Evolutionary conservation across 106 monocot species (phyloP), one percentile per base, ranked within the genome.

Genomic region (Amphibolis antarctica): DNA sequence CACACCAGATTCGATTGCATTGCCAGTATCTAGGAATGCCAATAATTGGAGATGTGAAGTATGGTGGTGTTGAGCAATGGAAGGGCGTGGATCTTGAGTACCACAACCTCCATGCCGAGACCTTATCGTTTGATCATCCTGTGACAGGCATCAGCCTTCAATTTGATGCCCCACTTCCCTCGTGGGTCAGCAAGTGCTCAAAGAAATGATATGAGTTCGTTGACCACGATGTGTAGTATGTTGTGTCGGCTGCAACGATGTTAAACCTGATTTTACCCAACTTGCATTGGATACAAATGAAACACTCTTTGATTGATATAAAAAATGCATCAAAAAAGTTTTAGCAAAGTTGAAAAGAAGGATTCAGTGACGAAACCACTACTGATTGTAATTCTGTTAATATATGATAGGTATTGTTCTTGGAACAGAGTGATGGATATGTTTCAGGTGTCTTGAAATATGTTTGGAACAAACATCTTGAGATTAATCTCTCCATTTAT

Each of bases 1-100:
- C 93, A 10, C 93, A 94, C 74, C 93, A 94, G 72, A 86, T 94
- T 44, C 78, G 93, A 3, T 61, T 94, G 19, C 93, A 94, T 22
- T 94, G 93, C 24, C 93, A 94, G 74, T 77, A 89, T 71, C 66
- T 94, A 9, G 83, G 89, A 18, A 59, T 94, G 58, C 79, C 93
- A 0, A 86, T 89, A 45, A 77, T 54, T 72, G 93, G 93, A 10
- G 89, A 89, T 70, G 93, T 86, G 28, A 94, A 94, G 73, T 94
- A 94, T 64, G 81, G 81, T 0, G 93, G 93, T 3, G 81, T 89
- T 48, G 44, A 50, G 47, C 70, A 77, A 20, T 83, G 93, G 89
- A 71, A 82, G 4, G 89, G 83, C 12, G 52, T 61, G 46, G 56
- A 44, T 5, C 89, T 55, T 57, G 79, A 86, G 29, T 66, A 51